These are phyloP conservation scores for Colletotrichum brevisporum DNA, from an alignment of 2,329 filamentous ascomycete species.

Conservation along the genomic window DNA sequence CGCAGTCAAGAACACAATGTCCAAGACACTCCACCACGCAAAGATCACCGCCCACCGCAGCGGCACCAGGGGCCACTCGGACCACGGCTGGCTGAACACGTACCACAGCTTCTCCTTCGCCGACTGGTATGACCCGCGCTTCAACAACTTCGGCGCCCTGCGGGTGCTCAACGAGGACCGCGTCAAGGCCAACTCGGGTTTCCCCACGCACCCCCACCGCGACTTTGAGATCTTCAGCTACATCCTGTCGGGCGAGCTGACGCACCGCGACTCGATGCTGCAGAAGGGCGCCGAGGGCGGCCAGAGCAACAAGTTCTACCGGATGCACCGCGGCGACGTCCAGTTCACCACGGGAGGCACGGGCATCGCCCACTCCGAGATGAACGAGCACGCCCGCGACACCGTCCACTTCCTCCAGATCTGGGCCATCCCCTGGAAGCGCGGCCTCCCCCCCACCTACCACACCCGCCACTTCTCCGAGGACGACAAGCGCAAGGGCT, in stretches of 20 bases:
- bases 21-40: slow-evolving; percentile 74
- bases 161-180: slow-evolving; percentile 92
- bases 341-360: slow-evolving; percentile 93
- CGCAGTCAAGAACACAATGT: slow-evolving; percentile 66
- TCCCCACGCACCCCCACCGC: slow-evolving; percentile 87
- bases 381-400: slow-evolving; percentile 80
- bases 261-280: slow-evolving; percentile 89
- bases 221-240: slow-evolving; percentile 94
- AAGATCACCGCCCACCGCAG: slow-evolving; percentile 84
- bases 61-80: slow-evolving; percentile 78
- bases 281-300: slow-evolving; percentile 75
- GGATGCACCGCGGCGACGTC: slow-evolving; percentile 84
- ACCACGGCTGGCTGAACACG: slow-evolving; percentile 90
- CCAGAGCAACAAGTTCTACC: slow-evolving; percentile 74
- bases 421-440: slow-evolving; percentile 85
- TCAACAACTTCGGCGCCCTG: slow-evolving; percentile 80
- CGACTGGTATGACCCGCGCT: slow-evolving; percentile 75
- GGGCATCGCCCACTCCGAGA: slow-evolving; percentile 84
- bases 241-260: slow-evolving; percentile 87
- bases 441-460: slow-evolving; percentile 80
- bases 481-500: slow-evolving; percentile 77
- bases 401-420: slow-evolving; percentile 91
- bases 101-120: slow-evolving; percentile 92
- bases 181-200: slow-evolving; percentile 80
- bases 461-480: slow-evolving; percentile 82